phyloP scores from a whole-genome alignment of 164 flowering plant genomes.

The Euptelea pleiosperma region DNA sequence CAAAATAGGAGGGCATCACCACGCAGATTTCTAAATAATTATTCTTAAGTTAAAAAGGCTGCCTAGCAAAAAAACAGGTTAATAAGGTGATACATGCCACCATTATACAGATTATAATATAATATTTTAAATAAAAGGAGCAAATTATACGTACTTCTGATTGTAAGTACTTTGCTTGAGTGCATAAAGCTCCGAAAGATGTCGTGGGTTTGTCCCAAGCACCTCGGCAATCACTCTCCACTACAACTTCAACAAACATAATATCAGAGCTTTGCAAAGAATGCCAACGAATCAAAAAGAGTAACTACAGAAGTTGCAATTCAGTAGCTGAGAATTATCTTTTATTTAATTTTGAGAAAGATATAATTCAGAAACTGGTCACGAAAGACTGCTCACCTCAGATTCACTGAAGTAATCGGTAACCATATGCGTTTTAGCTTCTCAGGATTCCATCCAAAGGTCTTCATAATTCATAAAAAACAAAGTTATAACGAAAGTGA shows the following conservation, averaged over 20 bases:
- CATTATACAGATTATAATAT: neutral
- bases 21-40: too few relatives aligned
- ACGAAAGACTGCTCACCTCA: constrained; percentile 53
- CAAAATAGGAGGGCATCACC: too few relatives aligned
- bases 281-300: neutral
- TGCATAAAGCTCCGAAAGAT: constrained; percentile 82
- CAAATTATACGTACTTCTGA: constrained; percentile 24
- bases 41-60: too few relatives aligned
- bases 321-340: neutral
- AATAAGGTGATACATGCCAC: constrained; percentile 1
- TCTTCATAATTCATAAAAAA: constrained; percentile 34
- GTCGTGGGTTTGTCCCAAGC: constrained; percentile 79
- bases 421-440: constrained; percentile 92
- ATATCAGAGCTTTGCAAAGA: constrained; percentile 4
- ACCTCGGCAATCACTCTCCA: constrained; percentile 70
- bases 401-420: constrained; percentile 68
- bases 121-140: neutral
- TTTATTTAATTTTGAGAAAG: neutral
- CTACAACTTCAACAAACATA: constrained; percentile 39
- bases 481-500: constrained; percentile 14
- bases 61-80: neutral
- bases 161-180: constrained; percentile 62
- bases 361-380: neutral
- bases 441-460: constrained; percentile 85
- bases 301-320: neutral